Percentiles rank a stretch among this genome's conserved stretches.
Evolutionary conservation across 2,329 filamentous ascomycete genomes (phyloP).

Genomic region (Penicillium sp.): DNA sequence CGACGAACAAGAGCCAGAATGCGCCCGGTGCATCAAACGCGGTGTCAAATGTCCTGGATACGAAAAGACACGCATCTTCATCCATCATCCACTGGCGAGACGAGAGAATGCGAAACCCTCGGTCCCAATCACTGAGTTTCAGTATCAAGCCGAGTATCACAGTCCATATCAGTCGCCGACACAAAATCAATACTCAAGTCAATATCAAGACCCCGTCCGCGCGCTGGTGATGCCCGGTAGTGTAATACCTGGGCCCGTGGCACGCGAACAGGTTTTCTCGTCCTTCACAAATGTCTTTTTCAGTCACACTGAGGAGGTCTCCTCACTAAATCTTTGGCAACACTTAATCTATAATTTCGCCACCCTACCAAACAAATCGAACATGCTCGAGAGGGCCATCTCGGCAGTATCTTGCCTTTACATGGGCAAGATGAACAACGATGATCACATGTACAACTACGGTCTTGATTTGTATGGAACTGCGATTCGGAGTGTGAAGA

Average conservation of each 20-base stretch:
- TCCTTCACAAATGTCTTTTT: slow-evolving; percentile 2
- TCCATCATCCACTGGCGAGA: slow-evolving; percentile 1
- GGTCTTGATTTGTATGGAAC: slow-evolving; percentile 5
- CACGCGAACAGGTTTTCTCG: slow-evolving; percentile 6
- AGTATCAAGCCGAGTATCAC: not conserved
- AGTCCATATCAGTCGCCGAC: not conserved
- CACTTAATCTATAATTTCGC: slow-evolving; percentile 1
- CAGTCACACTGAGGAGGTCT: not conserved
- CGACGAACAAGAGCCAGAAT: slow-evolving; percentile 9
- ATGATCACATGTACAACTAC: slow-evolving; percentile 4
- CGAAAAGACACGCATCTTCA: slow-evolving; percentile 5
- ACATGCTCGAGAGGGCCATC: slow-evolving; percentile 6
- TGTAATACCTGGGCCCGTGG: not conserved
- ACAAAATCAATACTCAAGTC: not conserved
- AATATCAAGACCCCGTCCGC: not conserved
- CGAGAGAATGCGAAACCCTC: not conserved
- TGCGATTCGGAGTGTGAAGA: slow-evolving; percentile 4
- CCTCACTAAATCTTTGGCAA: slow-evolving; percentile 4
- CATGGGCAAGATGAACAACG: slow-evolving; percentile 1
- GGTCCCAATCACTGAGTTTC: not conserved
- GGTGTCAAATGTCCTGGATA: slow-evolving; percentile 8
- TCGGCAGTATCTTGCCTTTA: slow-evolving; percentile 6
- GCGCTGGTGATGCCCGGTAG: not conserved
- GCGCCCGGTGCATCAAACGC: slow-evolving; percentile 5
- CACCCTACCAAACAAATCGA: not conserved